Evolutionary conservation across 2,329 filamentous ascomycete species (phyloP).

Genomic region (Colletotrichum gloeosporioides): DNA sequence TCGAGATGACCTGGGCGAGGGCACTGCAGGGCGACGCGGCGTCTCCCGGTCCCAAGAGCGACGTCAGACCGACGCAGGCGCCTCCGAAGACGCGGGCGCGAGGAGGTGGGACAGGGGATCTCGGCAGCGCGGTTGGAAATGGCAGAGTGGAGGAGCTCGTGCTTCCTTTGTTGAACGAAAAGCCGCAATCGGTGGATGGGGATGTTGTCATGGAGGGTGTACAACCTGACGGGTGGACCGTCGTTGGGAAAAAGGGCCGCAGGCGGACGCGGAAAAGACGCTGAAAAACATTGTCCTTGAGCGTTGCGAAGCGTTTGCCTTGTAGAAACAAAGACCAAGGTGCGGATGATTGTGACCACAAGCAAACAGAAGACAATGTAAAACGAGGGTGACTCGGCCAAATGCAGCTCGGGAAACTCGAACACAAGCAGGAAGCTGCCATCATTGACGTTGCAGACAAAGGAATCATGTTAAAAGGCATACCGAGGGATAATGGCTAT

Average conservation of each 20-base stretch:
- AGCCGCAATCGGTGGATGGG: fast-evolving
- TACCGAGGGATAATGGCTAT: too few relatives aligned
- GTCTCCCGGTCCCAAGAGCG: background rate
- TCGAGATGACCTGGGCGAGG: background rate
- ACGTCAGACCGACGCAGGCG: background rate
- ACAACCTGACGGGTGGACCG: background rate
- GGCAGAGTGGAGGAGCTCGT: background rate
- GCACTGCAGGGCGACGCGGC: background rate
- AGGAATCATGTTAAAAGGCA: too few relatives aligned
- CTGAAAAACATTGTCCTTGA: background rate
- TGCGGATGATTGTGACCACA: too few relatives aligned
- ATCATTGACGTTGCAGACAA: too few relatives aligned
- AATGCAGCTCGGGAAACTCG: background rate
- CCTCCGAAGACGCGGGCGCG: background rate
- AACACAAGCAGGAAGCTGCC: too few relatives aligned
- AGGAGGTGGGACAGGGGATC: too few relatives aligned
- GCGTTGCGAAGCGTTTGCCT: background rate
- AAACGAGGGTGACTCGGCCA: background rate
- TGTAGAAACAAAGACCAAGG: background rate
- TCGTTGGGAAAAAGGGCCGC: background rate
- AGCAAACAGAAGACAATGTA: background rate
- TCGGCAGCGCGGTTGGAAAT: background rate
- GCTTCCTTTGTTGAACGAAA: background rate
- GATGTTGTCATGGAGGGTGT: background rate
- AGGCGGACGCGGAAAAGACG: background rate